Conservation (phyloP, 2,329 filamentous ascomycete species). For the Calycina herbarum region DNA sequence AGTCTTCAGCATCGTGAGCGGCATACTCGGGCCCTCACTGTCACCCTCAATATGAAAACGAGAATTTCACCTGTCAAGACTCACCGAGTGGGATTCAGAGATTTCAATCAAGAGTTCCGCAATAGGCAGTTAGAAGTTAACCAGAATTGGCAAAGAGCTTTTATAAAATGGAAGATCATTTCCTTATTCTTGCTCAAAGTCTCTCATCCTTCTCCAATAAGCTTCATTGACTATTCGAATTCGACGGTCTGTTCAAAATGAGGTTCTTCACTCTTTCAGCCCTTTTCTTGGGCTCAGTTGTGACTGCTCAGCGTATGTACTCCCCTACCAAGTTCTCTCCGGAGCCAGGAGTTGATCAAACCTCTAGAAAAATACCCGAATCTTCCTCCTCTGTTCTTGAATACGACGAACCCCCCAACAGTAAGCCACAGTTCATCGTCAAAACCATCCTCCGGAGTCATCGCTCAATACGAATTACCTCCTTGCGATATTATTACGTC, state of each 20-base stretch:
- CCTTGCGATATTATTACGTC: neutral
- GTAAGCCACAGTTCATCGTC: neutral
- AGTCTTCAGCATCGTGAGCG: neutral
- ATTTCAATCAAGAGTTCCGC: no score
- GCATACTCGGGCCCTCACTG: neutral
- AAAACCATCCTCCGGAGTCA: neutral
- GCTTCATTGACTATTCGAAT: neutral
- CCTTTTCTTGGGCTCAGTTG: conserved; percentile 7
- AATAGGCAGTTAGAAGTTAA: no score
- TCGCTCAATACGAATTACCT: neutral
- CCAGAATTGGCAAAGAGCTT: no score
- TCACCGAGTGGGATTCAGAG: no score
- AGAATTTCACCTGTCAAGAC: neutral
- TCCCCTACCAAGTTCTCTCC: neutral
- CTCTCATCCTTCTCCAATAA: neutral
- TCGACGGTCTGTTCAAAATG: neutral
- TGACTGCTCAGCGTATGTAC: conserved; percentile 8
- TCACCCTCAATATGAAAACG: neutral
- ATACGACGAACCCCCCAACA: neutral
- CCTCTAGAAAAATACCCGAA: neutral
- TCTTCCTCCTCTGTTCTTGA: neutral
- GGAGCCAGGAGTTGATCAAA: neutral
- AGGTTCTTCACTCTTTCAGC: neutral
- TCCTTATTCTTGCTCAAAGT: neutral
- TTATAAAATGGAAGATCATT: conserved; percentile 1